These are phyloP conservation scores for Reticulascus tulasneorum DNA, from an alignment of 2,329 filamentous ascomycete species.

Conservation along the genomic window DNA sequence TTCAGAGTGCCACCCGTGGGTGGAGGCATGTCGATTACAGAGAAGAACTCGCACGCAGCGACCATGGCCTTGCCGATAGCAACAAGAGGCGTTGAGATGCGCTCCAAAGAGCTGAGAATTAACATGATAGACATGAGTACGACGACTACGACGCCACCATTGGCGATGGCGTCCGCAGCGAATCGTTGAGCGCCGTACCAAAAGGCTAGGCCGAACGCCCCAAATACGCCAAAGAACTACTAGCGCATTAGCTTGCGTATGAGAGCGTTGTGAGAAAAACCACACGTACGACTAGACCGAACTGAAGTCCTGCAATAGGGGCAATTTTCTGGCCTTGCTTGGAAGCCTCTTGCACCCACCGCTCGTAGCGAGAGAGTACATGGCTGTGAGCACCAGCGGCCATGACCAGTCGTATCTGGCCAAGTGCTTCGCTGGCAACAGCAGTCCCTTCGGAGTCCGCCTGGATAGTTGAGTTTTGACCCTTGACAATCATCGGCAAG, in stretches of 20 bases:
- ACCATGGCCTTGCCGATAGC: conserved; percentile 26
- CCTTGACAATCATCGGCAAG: conserved; percentile 25
- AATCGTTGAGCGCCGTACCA: conserved; percentile 39
- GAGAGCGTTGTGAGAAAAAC: neutral
- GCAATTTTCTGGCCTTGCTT: conserved; percentile 29
- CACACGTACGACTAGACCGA: conserved; percentile 19
- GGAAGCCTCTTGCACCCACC: conserved; percentile 32
- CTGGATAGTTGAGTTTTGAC: conserved; percentile 13
- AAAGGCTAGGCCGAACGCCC: conserved; percentile 36
- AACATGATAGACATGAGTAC: conserved; percentile 35
- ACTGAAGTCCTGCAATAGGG: conserved; percentile 26
- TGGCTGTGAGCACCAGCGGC: conserved; percentile 38
- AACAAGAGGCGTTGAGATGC: conserved; percentile 35
- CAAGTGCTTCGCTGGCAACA: conserved; percentile 39
- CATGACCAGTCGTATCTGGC: conserved; percentile 37
- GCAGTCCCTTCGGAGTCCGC: conserved; percentile 32
- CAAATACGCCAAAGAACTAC: conserved; percentile 27
- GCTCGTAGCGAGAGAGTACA: conserved; percentile 30
- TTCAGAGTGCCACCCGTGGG: conserved; percentile 17
- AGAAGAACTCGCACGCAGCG: conserved; percentile 24
- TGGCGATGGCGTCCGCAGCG: conserved; percentile 25
- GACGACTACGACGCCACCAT: conserved; percentile 33
- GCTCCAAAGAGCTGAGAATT: conserved; percentile 27
- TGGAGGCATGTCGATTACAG: conserved; percentile 22
- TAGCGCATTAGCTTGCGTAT: neutral